A percentile compares a stretch with the other conserved stretches of the same genome.
phyloP scores from a whole-genome alignment of 768 basidiomycete genomes.

The Punctularia strigosozonata region DNA sequence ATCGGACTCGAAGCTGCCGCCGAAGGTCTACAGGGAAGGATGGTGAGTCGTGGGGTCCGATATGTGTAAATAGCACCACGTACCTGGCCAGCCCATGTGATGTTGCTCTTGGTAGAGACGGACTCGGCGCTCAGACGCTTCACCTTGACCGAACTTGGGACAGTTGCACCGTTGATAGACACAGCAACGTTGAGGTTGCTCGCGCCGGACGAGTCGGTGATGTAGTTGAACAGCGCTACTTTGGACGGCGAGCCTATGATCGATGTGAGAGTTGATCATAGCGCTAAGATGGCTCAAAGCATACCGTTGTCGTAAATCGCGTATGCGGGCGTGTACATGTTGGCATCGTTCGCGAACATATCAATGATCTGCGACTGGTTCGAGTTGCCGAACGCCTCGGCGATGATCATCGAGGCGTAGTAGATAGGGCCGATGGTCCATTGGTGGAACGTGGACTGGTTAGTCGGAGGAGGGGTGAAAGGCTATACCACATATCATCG shows the following conservation, averaged over 20 bases:
- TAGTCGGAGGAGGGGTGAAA: constrained; percentile 40
- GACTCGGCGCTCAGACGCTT: constrained; percentile 38
- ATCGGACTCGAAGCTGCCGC: constrained; percentile 49
- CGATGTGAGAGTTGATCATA: too few species aligned
- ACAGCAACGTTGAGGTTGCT: constrained; percentile 39
- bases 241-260: constrained; percentile 43
- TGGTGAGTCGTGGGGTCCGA: background rate
- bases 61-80: constrained; percentile 5
- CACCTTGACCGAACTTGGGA: too few species aligned
- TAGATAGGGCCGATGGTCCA: constrained; percentile 71
- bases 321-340: constrained; percentile 47
- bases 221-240: constrained; percentile 64
- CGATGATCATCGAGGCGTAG: constrained; percentile 59
- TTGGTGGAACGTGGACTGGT: constrained; percentile 42
- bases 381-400: constrained; percentile 59
- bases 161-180: constrained; percentile 35
- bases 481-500: too few species aligned
- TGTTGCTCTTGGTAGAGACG: constrained; percentile 46
- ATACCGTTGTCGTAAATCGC: constrained; percentile 67
- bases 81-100: constrained; percentile 74
- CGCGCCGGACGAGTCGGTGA: constrained; percentile 45
- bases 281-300: too few species aligned
- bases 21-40: constrained; percentile 40
- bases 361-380: constrained; percentile 60
- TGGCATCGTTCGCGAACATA: constrained; percentile 38